Conservation (phyloP, 768 basidiomycete genomes). For the Mycena kentingensis region DNA sequence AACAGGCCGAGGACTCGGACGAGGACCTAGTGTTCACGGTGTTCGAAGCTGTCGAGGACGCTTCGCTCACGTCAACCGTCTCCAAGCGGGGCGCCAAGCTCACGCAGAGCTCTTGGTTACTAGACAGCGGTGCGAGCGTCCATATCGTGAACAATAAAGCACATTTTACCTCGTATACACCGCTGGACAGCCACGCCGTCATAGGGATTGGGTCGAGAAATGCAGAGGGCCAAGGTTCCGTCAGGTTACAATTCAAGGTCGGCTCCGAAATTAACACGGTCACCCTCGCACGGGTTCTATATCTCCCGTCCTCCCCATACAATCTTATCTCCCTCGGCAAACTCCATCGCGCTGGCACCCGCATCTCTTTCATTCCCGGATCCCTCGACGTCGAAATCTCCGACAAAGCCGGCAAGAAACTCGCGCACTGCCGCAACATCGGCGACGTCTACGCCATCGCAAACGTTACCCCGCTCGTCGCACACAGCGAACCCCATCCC, state of each 20-base stretch:
- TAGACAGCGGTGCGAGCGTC: conserved; percentile 5
- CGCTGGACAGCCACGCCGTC: conserved; percentile 1
- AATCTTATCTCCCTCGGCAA: conserved; percentile 8
- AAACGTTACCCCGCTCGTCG: background rate
- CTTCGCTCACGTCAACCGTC: conserved; percentile 1
- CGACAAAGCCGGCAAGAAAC: conserved; percentile 1
- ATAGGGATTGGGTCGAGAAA: conserved; percentile 4
- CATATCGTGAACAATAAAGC: conserved; percentile 6
- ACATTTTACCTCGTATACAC: conserved; percentile 2
- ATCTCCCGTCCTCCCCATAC: conserved; percentile 3
- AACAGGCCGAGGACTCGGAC: no score
- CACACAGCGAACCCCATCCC: no score
- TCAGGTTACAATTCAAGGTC: background rate
- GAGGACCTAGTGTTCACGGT: no score
- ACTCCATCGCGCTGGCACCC: conserved; percentile 3
- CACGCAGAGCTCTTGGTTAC: conserved; percentile 4
- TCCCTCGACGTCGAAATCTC: conserved; percentile 4
- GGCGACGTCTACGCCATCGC: conserved; percentile 3
- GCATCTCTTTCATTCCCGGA: background rate
- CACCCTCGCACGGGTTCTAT: conserved; percentile 1
- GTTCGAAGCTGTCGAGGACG: no score
- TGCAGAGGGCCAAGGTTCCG: conserved; percentile 1
- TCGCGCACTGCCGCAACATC: conserved; percentile 4
- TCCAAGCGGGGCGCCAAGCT: background rate
- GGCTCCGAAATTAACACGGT: background rate